Evolutionary conservation across 306 rosid species (phyloP), one percentile per base, ranked within the genome.

Genomic region (Cucurbita maxima): DNA sequence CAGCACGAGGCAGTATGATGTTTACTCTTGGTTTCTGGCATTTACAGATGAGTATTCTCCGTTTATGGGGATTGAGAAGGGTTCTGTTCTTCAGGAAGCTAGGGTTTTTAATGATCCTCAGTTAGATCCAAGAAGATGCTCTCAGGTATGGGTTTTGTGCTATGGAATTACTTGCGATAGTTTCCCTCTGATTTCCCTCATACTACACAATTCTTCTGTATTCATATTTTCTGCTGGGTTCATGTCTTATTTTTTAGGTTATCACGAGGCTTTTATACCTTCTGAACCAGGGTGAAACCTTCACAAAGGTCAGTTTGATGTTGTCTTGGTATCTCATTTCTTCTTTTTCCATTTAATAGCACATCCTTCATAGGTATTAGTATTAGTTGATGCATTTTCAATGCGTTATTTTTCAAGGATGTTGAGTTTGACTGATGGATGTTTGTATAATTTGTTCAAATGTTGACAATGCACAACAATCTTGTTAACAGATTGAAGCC

Each of bases 51-150:
- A 94, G 48, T 94, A 91, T 80, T 89, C 96, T 55, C 99, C 99
- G 8, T 94, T 94, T 76, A 4, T 86, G 85, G 99, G 99, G 69
- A 94, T 94, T 48, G 99, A 94, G 75, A 94, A 94, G 87, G 99
- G 97, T 38, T 92, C 95, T 67, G 97, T 91, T 77, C 96, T 94
- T 82, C 99, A 91, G 86, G 99, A 94, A 80, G 97, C 99, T 74
- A 84, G 99, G 75, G 99, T 94, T 83, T 94, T 94, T 74, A 91
- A 95, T 83, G 99, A 94, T 73, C 99, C 99, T 37, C 99, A 91
- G 73, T 90, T 94, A 57, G 96, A 94, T 77, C 79, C 99, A 14
- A 91, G 96, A 83, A 88, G 96, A 84, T 94, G 99, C 87, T 91
- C 99, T 53, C 99, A 94, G 96, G 99, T 94, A 63, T 63, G 34